Evolutionary conservation across 1,139 yeast genomes (phyloP).

Genomic region (Geotrichum cucujoidarum): DNA sequence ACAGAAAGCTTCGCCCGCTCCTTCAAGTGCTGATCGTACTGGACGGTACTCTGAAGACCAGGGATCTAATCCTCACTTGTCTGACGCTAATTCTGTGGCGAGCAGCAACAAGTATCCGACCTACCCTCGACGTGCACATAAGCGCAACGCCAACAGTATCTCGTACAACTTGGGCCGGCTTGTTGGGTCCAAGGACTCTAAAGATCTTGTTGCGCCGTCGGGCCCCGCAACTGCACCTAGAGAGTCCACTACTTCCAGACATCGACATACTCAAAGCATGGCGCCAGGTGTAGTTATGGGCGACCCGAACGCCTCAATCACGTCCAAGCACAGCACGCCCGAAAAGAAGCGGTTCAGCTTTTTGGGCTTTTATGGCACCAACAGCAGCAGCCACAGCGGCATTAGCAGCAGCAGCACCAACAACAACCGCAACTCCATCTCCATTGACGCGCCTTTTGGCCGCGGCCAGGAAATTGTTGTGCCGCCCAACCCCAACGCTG

Average conservation of each 20-base stretch:
- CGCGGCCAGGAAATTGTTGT: constrained; percentile 1
- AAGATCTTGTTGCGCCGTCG: background rate
- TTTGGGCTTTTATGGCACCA: constrained; percentile 22
- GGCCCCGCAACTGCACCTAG: background rate
- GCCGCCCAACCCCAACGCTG: background rate
- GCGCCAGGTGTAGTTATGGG: background rate
- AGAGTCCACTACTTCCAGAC: background rate
- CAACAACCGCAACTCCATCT: background rate
- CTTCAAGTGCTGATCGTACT: constrained; percentile 2
- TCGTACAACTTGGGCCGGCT: constrained; percentile 32
- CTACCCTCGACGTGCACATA: constrained; percentile 6
- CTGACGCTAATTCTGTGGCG: background rate
- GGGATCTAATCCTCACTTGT: constrained; percentile 4
- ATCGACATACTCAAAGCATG: constrained; percentile 13
- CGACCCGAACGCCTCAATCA: background rate
- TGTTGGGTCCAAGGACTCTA: constrained; percentile 21
- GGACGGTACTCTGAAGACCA: constrained; percentile 9
- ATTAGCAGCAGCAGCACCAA: background rate
- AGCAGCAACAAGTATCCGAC: constrained; percentile 4
- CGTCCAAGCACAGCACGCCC: background rate
- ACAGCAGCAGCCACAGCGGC: background rate
- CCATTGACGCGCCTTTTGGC: background rate
- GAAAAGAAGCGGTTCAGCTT: constrained; percentile 30
- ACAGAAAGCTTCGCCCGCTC: constrained; percentile 1
- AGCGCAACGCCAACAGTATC: constrained; percentile 25